Evolutionary conservation across 306 rosid species (phyloP).

Genomic region (Arachis hypogaea): DNA sequence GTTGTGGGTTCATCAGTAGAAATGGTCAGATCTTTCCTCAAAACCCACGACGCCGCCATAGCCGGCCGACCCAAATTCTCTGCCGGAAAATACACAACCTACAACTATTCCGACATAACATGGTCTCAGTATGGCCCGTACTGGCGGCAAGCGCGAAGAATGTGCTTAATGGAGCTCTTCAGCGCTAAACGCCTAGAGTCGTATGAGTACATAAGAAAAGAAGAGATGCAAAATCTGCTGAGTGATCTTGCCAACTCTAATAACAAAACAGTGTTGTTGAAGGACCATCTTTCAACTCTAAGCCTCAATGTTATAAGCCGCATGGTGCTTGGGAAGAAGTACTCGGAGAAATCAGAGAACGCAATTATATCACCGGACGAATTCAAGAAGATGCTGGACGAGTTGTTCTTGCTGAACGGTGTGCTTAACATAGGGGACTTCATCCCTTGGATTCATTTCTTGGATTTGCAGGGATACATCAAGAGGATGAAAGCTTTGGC

Average conservation of each 20-base stretch:
- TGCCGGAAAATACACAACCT: slow-evolving; percentile 43
- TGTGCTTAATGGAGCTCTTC: slow-evolving; percentile 59
- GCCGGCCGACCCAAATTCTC: slow-evolving; percentile 22
- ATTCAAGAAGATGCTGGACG: slow-evolving; percentile 67
- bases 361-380: slow-evolving; percentile 51
- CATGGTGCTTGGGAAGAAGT: slow-evolving; percentile 72
- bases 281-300: slow-evolving; percentile 45
- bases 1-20: slow-evolving; percentile 58
- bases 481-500: slow-evolving; percentile 68
- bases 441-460: slow-evolving; percentile 60
- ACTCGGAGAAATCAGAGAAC: slow-evolving; percentile 39
- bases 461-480: slow-evolving; percentile 68
- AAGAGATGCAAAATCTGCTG: slow-evolving; percentile 41
- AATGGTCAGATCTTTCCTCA: slow-evolving; percentile 54
- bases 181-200: slow-evolving; percentile 55
- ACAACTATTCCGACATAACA: slow-evolving; percentile 58
- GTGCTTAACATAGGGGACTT: slow-evolving; percentile 62
- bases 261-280: slow-evolving; percentile 25
- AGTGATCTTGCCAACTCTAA: slow-evolving; percentile 34
- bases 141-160: slow-evolving; percentile 60
- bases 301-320: slow-evolving; percentile 64
- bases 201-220: slow-evolving; percentile 50
- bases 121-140: slow-evolving; percentile 67
- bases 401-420: slow-evolving; percentile 63
- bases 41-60: slow-evolving; percentile 50